These are phyloP conservation scores for Amauroascus verrucosus DNA, from an alignment of 2,329 filamentous ascomycete species.

Conservation along the genomic window DNA sequence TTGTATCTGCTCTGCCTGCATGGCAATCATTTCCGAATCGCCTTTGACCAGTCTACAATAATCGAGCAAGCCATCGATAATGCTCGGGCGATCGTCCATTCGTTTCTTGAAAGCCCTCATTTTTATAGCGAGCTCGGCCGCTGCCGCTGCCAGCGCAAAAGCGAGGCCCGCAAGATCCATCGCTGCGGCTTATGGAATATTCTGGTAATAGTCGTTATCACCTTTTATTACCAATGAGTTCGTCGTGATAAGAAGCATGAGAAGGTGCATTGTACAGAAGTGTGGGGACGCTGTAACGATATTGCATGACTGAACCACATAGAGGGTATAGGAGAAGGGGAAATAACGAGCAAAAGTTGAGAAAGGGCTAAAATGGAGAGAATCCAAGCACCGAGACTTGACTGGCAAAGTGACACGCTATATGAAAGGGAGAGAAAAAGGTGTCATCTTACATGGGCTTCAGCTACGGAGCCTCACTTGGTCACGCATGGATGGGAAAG, in stretches of 20 bases:
- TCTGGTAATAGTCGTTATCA: neutral
- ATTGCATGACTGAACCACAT: conserved; percentile 1
- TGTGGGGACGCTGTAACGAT: neutral
- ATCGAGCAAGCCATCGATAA: conserved; percentile 5
- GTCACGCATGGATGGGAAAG: neutral
- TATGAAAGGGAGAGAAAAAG: neutral
- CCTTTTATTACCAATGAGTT: neutral
- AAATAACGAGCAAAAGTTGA: neutral
- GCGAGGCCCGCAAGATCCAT: conserved; percentile 8
- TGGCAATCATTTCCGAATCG: conserved; percentile 2
- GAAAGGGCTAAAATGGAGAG: neutral
- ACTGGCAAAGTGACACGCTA: neutral
- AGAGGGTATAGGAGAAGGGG: neutral
- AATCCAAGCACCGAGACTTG: neutral
- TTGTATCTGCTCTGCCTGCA: conserved; percentile 1
- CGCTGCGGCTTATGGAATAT: neutral
- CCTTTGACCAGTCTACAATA: conserved; percentile 6
- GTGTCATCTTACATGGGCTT: neutral
- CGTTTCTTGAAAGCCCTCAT: conserved; percentile 3
- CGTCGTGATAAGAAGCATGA: neutral
- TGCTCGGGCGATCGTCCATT: conserved; percentile 4
- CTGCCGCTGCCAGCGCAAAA: neutral
- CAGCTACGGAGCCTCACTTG: neutral
- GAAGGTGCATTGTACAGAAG: conserved; percentile 1
- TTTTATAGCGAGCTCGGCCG: conserved; percentile 1